Evolutionary conservation across 495 filamentous ascomycete genomes (phyloP).

Genomic region (Penicillium salamii): DNA sequence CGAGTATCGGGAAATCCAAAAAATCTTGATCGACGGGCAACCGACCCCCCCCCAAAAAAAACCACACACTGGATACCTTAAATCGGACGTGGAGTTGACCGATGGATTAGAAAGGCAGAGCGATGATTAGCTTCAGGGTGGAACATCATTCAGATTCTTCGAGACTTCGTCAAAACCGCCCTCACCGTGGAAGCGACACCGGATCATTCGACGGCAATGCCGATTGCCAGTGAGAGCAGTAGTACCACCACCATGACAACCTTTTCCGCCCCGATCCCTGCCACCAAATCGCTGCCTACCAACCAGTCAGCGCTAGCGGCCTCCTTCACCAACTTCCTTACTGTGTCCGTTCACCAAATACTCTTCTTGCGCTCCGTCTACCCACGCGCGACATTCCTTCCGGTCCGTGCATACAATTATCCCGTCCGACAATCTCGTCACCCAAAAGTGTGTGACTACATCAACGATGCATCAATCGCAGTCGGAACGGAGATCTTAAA

Average conservation of each 20-base stretch:
- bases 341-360: slow-evolving; percentile 87
- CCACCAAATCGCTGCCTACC: slow-evolving; percentile 42
- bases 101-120: slow-evolving; percentile 43
- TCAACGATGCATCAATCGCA: slow-evolving; percentile 76
- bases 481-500: slow-evolving; percentile 71
- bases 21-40: slow-evolving; percentile 6
- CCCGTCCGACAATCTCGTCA: slow-evolving; percentile 87
- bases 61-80: background rate
- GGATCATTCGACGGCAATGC: slow-evolving; percentile 42
- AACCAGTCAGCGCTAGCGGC: slow-evolving; percentile 47
- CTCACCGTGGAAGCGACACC: slow-evolving; percentile 38
- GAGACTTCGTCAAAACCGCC: slow-evolving; percentile 41
- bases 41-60: background rate
- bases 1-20: slow-evolving; percentile 11
- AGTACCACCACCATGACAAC: slow-evolving; percentile 49
- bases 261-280: slow-evolving; percentile 43
- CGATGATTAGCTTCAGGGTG: slow-evolving; percentile 52
- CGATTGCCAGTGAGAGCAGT: slow-evolving; percentile 50
- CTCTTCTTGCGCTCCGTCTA: slow-evolving; percentile 86
- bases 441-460: slow-evolving; percentile 87
- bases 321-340: slow-evolving; percentile 70
- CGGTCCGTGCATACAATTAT: slow-evolving; percentile 81
- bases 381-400: slow-evolving; percentile 74
- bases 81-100: slow-evolving; percentile 23
- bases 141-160: slow-evolving; percentile 48